phyloP scores from a whole-genome alignment of 129 eudicot genomes.

The Smallanthus sonchifolius region DNA sequence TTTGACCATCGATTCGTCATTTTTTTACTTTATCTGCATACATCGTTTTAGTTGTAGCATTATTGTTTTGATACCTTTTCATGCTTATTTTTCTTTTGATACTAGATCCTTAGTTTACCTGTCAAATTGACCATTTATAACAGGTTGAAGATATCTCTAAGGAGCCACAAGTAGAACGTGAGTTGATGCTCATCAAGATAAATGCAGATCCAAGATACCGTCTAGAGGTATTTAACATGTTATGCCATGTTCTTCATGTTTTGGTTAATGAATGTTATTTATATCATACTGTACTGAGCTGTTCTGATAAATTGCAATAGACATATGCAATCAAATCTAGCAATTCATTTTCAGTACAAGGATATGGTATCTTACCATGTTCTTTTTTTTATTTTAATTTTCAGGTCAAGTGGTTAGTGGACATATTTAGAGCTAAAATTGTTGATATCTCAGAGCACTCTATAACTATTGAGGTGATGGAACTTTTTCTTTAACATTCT shows the following conservation, averaged over 20 bases:
- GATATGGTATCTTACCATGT: slow-evolving; percentile 13
- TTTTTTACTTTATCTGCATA: slow-evolving; percentile 1
- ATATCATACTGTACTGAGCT: neutral
- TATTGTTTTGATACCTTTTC: neutral
- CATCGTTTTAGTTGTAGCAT: neutral
- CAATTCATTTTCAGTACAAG: neutral
- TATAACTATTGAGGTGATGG: slow-evolving; percentile 74
- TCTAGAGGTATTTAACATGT: slow-evolving; percentile 46
- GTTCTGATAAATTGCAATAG: neutral
- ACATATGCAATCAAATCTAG: neutral
- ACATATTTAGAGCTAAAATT: slow-evolving; percentile 77
- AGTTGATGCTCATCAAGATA: slow-evolving; percentile 82
- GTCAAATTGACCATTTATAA: neutral
- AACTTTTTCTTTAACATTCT: neutral
- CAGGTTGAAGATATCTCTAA: slow-evolving; percentile 87
- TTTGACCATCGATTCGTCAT: neutral
- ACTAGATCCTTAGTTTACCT: neutral
- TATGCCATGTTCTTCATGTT: slow-evolving; percentile 7
- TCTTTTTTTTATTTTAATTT: slow-evolving; percentile 5
- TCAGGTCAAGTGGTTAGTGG: slow-evolving; percentile 95
- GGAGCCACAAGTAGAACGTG: slow-evolving; percentile 96
- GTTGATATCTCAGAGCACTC: slow-evolving; percentile 87
- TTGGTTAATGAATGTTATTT: neutral
- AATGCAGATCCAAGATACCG: slow-evolving; percentile 67
- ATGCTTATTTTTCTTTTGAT: neutral